A percentile compares a stretch with the other conserved stretches of the same genome.
Conservation (phyloP, 805 yeast genomes). For the Candida khao-thaluensis region DNA sequence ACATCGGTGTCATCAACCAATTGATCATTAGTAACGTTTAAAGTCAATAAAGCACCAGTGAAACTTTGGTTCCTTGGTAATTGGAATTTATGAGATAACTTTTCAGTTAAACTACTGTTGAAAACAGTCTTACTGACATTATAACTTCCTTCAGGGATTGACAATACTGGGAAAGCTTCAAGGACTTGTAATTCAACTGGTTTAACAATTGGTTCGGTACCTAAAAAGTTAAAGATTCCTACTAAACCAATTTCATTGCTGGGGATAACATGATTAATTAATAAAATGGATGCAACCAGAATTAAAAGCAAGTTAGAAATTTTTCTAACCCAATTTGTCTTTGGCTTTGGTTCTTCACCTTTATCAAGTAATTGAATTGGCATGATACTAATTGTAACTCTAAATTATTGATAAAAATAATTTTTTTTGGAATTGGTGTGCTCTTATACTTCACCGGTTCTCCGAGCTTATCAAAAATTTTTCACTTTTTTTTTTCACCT, state of each 20-base stretch:
- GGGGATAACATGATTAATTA: neutral
- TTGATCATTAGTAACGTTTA: constrained; percentile 24
- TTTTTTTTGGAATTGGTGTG: neutral
- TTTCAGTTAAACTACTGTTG: constrained; percentile 12
- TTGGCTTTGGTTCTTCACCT: constrained; percentile 4
- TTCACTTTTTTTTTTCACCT: too few relatives aligned
- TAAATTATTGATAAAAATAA: neutral
- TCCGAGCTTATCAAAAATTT: neutral
- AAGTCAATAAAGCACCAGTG: constrained; percentile 25
- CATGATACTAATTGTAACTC: constrained; percentile 4
- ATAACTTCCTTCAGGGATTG: constrained; percentile 4
- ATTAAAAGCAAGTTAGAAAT: constrained; percentile 1
- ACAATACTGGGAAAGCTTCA: constrained; percentile 13
- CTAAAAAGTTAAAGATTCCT: neutral
- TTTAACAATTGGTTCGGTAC: neutral
- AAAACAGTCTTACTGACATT: constrained; percentile 8
- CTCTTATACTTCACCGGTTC: constrained; percentile 1
- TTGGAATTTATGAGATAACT: constrained; percentile 11
- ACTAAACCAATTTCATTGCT: neutral
- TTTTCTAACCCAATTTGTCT: constrained; percentile 2
- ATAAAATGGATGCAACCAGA: neutral
- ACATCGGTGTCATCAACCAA: constrained; percentile 14
- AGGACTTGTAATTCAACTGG: constrained; percentile 12
- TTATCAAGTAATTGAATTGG: constrained; percentile 14
- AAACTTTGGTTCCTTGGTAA: constrained; percentile 19